phyloP scores from a whole-genome alignment of 2,329 filamentous ascomycete genomes.

The Hyphodiscus sp. region DNA sequence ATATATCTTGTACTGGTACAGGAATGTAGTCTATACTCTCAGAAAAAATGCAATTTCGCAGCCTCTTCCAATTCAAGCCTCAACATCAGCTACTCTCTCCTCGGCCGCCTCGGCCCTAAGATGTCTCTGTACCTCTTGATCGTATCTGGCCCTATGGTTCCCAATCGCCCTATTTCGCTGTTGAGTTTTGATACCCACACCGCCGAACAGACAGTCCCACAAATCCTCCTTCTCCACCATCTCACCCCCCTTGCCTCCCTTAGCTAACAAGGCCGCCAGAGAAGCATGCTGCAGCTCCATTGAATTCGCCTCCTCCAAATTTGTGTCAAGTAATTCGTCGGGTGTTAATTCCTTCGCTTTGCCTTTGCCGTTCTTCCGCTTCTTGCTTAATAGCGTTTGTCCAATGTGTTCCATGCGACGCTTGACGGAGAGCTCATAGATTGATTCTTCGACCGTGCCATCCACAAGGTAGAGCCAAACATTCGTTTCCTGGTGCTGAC shows the following conservation, averaged over 20 bases:
- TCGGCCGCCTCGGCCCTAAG: slow-evolving; percentile 51
- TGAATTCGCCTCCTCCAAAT: slow-evolving; percentile 77
- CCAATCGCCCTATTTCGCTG: slow-evolving; percentile 5
- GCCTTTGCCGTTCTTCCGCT: slow-evolving; percentile 24
- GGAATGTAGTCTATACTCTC: too few relatives aligned
- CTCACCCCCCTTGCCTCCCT: slow-evolving; percentile 68
- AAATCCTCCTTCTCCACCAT: slow-evolving; percentile 71
- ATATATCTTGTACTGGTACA: too few relatives aligned
- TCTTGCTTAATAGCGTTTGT: slow-evolving; percentile 28
- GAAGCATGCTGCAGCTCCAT: slow-evolving; percentile 71
- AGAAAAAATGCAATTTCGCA: too few relatives aligned
- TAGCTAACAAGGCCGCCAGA: slow-evolving; percentile 63
- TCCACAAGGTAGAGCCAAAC: slow-evolving; percentile 95
- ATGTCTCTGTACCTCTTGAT: slow-evolving; percentile 22
- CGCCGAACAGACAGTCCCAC: slow-evolving; percentile 83
- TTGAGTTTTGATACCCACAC: slow-evolving; percentile 10
- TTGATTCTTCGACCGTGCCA: slow-evolving; percentile 85
- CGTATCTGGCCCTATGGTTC: slow-evolving; percentile 9
- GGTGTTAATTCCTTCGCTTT: slow-evolving; percentile 37
- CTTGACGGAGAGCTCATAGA: slow-evolving; percentile 78
- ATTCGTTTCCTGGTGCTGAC: slow-evolving; percentile 79
- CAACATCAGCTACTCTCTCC: slow-evolving; percentile 25
- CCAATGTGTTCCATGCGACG: slow-evolving; percentile 74
- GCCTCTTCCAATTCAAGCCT: background rate
- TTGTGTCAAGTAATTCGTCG: slow-evolving; percentile 47